Evolutionary conservation across 805 yeast genomes (phyloP), one percentile per base, ranked within the genome.

Genomic region (Candida coquimbonensis): DNA sequence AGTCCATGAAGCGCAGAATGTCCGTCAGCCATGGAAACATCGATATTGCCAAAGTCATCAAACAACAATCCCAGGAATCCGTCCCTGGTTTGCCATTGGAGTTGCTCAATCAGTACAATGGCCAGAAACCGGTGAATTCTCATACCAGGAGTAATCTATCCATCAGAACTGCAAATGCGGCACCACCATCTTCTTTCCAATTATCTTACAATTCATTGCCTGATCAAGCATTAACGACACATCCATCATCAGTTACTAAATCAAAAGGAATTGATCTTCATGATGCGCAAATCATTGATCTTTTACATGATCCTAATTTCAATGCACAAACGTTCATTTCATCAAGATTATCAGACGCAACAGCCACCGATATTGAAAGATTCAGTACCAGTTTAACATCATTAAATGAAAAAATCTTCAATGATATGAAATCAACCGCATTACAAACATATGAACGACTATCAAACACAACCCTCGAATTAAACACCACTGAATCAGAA

Each of bases 341-440:
- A 12, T 57, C 66, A 13, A 75, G 78, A 45, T 60, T 87, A 49
- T 67, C 78, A 11, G 75, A 78, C 50, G 87, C 88, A 1, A 76
- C 83, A 7, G 91, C 90, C 3, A 63, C 77, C 1, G 85, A 81
- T 49, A 83, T 87, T 32, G 89, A 85, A 54, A 78, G 76, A 45
- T 84, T 83, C 62, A 78, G 81, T 48, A 72, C 77, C 17, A 74
- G 72, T 43, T 65, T 86, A 51, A 56, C 63, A 2, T 66, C 69
- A 36, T 70, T 83, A 52, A 74, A 77, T 36, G 59, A 65, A 4
- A 60, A 72, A 38, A 75, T 84, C 36, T 75, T 75, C 17, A 66
- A 67, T 25, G 86, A 81, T 49, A 77, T 83, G 42, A 81, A 81
- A 54, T 62, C 62, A 29, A 75, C 75, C 43, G 75, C 85, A 27